Conservation (phyloP, 2,329 filamentous ascomycete species). For the Kalmusia sp. region DNA sequence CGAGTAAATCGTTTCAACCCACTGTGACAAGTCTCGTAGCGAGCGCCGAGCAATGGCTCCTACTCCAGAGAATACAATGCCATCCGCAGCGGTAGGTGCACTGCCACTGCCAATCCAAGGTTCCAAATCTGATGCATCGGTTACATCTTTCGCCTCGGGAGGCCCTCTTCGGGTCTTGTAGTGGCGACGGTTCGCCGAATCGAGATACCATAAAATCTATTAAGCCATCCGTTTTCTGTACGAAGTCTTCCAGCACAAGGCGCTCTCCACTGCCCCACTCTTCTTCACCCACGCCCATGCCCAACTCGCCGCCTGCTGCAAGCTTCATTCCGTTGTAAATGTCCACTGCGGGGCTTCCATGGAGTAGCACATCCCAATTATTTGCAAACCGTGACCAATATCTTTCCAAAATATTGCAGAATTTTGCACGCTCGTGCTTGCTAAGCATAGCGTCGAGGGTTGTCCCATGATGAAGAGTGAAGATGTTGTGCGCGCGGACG, state of each 20-base stretch:
- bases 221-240: conserved; percentile 79
- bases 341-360: conserved; percentile 83
- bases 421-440: conserved; percentile 69
- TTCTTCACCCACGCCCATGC: conserved; percentile 93
- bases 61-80: conserved; percentile 83
- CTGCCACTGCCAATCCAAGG: conserved; percentile 78
- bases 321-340: conserved; percentile 86
- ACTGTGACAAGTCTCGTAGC: conserved; percentile 75
- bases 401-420: conserved; percentile 74
- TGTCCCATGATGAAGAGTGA: conserved; percentile 84
- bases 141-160: conserved; percentile 29
- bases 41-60: conserved; percentile 76
- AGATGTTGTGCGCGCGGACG: conserved; percentile 79
- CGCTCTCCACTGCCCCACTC: conserved; percentile 92
- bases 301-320: conserved; percentile 87
- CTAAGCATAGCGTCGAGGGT: conserved; percentile 75
- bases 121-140: conserved; percentile 29
- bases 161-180: conserved; percentile 33
- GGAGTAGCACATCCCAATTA: conserved; percentile 86
- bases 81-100: conserved; percentile 75
- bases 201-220: conserved; percentile 87
- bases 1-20: conserved; percentile 87
- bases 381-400: conserved; percentile 78
- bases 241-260: conserved; percentile 90
- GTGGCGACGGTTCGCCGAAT: conserved; percentile 69